Percentiles rank a stretch among this genome's conserved stretches.
Evolutionary conservation across 1,139 yeast genomes (phyloP).

Genomic region (Kodamaea derodonti): DNA sequence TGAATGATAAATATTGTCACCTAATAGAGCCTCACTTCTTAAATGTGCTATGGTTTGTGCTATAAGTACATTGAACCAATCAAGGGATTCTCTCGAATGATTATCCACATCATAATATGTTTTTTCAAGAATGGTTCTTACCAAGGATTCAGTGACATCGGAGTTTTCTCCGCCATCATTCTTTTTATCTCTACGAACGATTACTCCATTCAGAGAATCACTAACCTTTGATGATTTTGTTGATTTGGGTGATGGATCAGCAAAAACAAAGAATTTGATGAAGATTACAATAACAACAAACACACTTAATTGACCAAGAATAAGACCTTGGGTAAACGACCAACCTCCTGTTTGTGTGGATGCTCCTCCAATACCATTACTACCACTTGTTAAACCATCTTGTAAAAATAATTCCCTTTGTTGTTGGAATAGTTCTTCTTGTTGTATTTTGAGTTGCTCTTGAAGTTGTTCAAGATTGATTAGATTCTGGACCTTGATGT

Average conservation of each 20-base stretch:
- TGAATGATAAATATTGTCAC: conserved; percentile 81
- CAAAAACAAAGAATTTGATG: conserved; percentile 84
- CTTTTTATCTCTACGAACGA: conserved; percentile 31
- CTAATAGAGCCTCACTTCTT: conserved; percentile 77
- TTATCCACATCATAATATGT: conserved; percentile 88
- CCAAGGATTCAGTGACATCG: conserved; percentile 6
- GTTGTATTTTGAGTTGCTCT: conserved; percentile 29
- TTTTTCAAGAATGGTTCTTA: conserved; percentile 64
- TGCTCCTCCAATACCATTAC: too few species aligned
- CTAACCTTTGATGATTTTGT: conserved; percentile 22
- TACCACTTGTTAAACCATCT: conserved; percentile 9
- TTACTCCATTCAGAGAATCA: conserved; percentile 33
- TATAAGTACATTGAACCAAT: conserved; percentile 92
- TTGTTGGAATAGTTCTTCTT: conserved; percentile 29
- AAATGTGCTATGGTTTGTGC: conserved; percentile 89
- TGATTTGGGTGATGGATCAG: conserved; percentile 53
- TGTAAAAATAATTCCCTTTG: conserved; percentile 25
- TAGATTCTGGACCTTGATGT: conserved; percentile 4
- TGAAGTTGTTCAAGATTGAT: conserved; percentile 21
- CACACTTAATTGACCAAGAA: conserved; percentile 82
- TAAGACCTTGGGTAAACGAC: conserved; percentile 75
- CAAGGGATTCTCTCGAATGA: conserved; percentile 86
- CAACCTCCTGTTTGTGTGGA: conserved; percentile 27
- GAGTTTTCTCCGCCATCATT: background rate
- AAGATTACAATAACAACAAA: conserved; percentile 69